phyloP scores from a whole-genome alignment of 805 yeast species.

The Candida alai region DNA sequence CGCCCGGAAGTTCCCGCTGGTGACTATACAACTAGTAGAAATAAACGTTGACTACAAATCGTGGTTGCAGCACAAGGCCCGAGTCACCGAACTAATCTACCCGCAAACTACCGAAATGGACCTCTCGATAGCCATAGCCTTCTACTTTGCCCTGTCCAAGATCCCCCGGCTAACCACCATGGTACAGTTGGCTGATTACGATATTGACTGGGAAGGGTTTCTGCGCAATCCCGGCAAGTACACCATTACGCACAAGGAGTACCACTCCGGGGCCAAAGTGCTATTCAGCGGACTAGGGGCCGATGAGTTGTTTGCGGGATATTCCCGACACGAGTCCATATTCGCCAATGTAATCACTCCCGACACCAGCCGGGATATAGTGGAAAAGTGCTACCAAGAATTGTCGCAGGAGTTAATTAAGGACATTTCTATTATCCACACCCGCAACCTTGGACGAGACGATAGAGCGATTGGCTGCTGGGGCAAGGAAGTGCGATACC shows the following conservation, averaged over 20 bases:
- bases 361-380: constrained; percentile 15
- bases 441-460: constrained; percentile 83
- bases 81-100: constrained; percentile 64
- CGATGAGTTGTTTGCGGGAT: constrained; percentile 95
- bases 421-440: constrained; percentile 73
- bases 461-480: constrained; percentile 82
- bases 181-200: constrained; percentile 14
- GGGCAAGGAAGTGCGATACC: constrained; percentile 90
- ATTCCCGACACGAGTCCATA: constrained; percentile 71
- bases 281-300: constrained; percentile 93
- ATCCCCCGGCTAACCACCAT: constrained; percentile 24
- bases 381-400: constrained; percentile 25
- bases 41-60: constrained; percentile 70
- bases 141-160: constrained; percentile 67
- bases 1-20: constrained; percentile 29
- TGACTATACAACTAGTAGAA: constrained; percentile 55
- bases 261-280: constrained; percentile 59
- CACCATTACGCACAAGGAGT: constrained; percentile 17
- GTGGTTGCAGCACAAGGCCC: constrained; percentile 47
- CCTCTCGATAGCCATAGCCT: constrained; percentile 90
- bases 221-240: constrained; percentile 8
- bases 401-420: constrained; percentile 57
- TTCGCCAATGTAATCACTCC: constrained; percentile 28
- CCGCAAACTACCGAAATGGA: constrained; percentile 95
- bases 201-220: constrained; percentile 18